Evolutionary conservation across 371 early-diverging fungal species (phyloP).

Genomic region (Capillidium heterosporum): DNA sequence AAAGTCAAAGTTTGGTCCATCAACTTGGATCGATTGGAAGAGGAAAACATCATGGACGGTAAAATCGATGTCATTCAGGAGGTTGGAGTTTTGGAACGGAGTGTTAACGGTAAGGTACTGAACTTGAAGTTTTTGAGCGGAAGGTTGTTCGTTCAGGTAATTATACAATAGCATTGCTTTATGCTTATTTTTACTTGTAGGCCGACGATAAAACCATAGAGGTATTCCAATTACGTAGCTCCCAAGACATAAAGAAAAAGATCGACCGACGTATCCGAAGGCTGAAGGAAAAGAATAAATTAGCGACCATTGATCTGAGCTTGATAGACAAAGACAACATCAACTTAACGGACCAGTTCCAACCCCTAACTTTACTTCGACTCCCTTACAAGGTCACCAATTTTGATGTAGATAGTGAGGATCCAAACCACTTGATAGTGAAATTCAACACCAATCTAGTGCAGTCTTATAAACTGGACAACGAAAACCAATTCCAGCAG

Average conservation of each 20-base stretch:
- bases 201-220: conserved; percentile 67
- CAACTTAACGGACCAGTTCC: conserved; percentile 46
- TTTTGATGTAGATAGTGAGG: conserved; percentile 48
- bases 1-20: conserved; percentile 69
- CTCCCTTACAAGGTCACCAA: conserved; percentile 50
- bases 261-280: conserved; percentile 61
- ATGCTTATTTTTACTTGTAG: conserved; percentile 48
- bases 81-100: conserved; percentile 2
- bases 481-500: conserved; percentile 26
- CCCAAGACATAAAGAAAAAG: conserved; percentile 63
- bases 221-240: conserved; percentile 52
- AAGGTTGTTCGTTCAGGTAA: too few relatives aligned
- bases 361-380: conserved; percentile 36
- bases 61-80: background rate
- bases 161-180: too few relatives aligned
- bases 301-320: conserved; percentile 16
- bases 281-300: conserved; percentile 46
- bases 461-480: conserved; percentile 42
- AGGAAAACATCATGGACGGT: background rate
- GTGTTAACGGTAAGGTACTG: too few relatives aligned
- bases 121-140: too few relatives aligned
- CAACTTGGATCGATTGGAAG: conserved; percentile 17
- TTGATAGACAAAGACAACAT: conserved; percentile 26
- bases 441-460: conserved; percentile 53
- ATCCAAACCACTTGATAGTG: conserved; percentile 31